These are phyloP conservation scores for Eucalyptus paniculata DNA, from an alignment of 345 rosid species.

Conservation along the genomic window DNA sequence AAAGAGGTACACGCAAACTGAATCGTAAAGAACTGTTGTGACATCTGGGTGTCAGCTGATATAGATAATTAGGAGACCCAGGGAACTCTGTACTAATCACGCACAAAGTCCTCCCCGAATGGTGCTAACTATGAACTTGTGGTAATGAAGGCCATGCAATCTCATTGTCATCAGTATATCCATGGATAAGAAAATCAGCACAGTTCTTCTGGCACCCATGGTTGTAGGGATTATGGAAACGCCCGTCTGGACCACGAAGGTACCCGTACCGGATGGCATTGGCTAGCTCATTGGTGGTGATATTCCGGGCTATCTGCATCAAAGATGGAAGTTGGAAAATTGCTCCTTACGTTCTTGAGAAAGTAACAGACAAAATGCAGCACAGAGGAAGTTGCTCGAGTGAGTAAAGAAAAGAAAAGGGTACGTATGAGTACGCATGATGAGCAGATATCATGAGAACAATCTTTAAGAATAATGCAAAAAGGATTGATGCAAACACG, in stretches of 20 bases:
- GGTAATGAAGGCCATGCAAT: constrained; percentile 63
- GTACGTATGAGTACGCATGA: not conserved
- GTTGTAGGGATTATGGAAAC: constrained; percentile 80
- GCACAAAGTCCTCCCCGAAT: not conserved
- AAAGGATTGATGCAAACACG: not conserved
- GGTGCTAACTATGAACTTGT: constrained; percentile 11
- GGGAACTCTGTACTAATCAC: not conserved
- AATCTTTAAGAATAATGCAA: not conserved
- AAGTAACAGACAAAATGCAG: not conserved
- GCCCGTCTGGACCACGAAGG: constrained; percentile 73
- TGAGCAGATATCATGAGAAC: not conserved
- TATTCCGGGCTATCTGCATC: constrained; percentile 75
- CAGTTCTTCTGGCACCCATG: constrained; percentile 89
- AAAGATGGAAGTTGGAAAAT: not conserved
- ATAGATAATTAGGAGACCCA: not conserved
- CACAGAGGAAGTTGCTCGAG: not conserved
- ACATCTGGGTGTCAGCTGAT: not conserved
- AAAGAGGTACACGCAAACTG: not conserved
- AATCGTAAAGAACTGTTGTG: not conserved
- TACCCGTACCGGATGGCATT: constrained; percentile 63
- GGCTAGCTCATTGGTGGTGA: constrained; percentile 83
- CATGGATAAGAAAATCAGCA: constrained; percentile 57
- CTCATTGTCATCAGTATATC: constrained; percentile 64
- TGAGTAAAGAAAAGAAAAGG: not conserved
- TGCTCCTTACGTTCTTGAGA: not conserved